phyloP scores from a whole-genome alignment of 2,329 filamentous ascomycete species.

The Nigrospora sphaerica region DNA sequence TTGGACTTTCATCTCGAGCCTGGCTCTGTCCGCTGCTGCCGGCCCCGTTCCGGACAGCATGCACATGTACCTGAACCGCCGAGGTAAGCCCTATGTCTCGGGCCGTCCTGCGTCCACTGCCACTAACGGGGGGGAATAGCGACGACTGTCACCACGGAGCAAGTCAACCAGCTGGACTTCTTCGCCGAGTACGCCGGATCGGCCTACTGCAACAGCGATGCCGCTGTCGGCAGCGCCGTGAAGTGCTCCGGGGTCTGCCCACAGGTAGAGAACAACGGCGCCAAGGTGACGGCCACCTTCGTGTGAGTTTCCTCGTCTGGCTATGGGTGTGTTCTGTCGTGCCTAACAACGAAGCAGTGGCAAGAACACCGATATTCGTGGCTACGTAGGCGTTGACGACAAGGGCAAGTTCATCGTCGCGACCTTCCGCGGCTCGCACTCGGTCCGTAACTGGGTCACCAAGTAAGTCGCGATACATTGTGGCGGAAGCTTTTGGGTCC shows the following conservation, averaged over 20 bases:
- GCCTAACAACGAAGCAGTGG: not conserved
- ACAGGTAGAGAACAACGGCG: conserved; percentile 6
- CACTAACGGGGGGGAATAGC: conserved; percentile 4
- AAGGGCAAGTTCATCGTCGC: conserved; percentile 11
- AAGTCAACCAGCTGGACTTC: conserved; percentile 32
- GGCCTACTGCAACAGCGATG: conserved; percentile 45
- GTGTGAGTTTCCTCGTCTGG: not conserved
- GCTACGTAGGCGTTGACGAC: conserved; percentile 11
- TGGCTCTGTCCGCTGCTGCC: conserved; percentile 13
- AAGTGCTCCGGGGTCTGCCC: conserved; percentile 36
- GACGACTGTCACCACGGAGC: conserved; percentile 14
- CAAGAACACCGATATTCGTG: conserved; percentile 9
- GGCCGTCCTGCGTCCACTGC: not conserved
- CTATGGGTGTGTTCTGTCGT: not conserved
- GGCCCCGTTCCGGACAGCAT: conserved; percentile 11
- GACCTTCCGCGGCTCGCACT: conserved; percentile 10
- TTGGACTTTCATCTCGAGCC: conserved; percentile 16
- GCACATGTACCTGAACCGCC: conserved; percentile 16
- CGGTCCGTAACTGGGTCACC: conserved; percentile 7
- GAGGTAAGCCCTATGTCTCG: conserved; percentile 21
- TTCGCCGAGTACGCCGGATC: conserved; percentile 45
- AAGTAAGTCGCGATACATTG: conserved; percentile 5
- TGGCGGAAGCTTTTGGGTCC: not conserved
- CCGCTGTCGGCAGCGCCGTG: conserved; percentile 28
- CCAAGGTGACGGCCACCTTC: conserved; percentile 9